Base-by-base conservation (phyloP, 768 basidiomycete genomes). In the Erythrobasidium yunnanense region DNA sequence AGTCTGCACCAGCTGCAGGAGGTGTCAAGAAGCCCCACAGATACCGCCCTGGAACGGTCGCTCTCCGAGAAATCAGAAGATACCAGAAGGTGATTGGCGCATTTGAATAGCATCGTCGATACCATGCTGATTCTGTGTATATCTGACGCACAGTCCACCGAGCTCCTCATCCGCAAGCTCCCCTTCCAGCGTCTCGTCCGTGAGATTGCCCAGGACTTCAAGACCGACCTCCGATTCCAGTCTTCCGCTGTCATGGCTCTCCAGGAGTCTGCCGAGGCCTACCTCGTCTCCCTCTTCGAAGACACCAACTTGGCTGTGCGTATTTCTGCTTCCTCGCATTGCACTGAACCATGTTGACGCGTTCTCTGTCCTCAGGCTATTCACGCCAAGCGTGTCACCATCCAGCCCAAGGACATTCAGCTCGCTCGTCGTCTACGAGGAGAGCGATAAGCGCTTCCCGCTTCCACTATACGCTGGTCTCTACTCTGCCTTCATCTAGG, bases 21-120 rank as follows among this genome's bases (percentile, higher is more conserved):
- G 91, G 91, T 84, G 91, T 87, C 76, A 87, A 87, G 83, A 86
- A 86, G 79, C 85, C 85, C 70, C 85, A 86, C 83, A 82, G 86
- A 65, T 87, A 86, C 81, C 81, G 84, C 77, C 85, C 79, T 68
- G 78, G 78, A 72, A 80, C 79, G 58, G 80, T 79, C 73, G 80
- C 80, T 55, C 79, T 80, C 70, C 78, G 79, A 72, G 80, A 81
- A 72, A 81, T 80, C 71, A 75, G 78, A 69, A 60, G 70, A 46
- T 78, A 77, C 71, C 77, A 76, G 71, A 76, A 75, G 76, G 77
- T 75, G 63, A 15, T 29, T 4, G 22, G 18, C 8, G 25, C 6
- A 17, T 27, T 38, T 18, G 4, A 15, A 13, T 69, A 95, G 90
- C 70, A 78, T 78, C 53, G 78, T 79, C 72, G 79, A 80, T 71